Conservation (phyloP, 495 filamentous ascomycete genomes). For the Hypoxylon rickii region DNA sequence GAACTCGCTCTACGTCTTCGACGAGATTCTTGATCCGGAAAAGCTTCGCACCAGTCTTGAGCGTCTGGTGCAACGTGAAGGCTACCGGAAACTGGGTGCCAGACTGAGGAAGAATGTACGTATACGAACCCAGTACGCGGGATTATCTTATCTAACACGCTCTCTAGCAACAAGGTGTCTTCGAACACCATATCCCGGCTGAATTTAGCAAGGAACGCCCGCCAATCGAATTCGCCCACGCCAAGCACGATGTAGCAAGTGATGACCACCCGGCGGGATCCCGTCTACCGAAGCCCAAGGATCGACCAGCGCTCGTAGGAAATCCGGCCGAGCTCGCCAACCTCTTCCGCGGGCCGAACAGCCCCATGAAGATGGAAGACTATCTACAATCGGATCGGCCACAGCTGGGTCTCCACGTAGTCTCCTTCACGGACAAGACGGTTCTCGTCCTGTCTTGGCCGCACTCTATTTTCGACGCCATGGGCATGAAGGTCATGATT, state of each 20-base stretch:
- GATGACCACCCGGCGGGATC: not conserved
- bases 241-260: not conserved
- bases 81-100: not conserved
- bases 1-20: not conserved
- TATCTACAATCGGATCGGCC: not conserved
- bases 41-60: not conserved
- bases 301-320: not conserved
- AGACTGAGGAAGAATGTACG: not conserved
- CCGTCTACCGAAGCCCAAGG: not conserved
- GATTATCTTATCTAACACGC: not conserved
- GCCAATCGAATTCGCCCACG: not conserved
- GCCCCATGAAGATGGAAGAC: not conserved
- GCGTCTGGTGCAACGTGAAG: not conserved
- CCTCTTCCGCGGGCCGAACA: not conserved
- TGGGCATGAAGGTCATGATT: not conserved
- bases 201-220: not conserved
- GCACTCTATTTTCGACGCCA: not conserved
- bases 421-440: not conserved
- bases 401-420: not conserved
- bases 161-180: not conserved
- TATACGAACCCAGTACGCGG: too few relatives aligned
- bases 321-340: not conserved
- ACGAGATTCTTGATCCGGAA: not conserved
- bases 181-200: not conserved
- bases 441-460: not conserved